Base-by-base conservation (phyloP, 2,329 filamentous ascomycete species). In the Pyrenochaeta sp. region DNA sequence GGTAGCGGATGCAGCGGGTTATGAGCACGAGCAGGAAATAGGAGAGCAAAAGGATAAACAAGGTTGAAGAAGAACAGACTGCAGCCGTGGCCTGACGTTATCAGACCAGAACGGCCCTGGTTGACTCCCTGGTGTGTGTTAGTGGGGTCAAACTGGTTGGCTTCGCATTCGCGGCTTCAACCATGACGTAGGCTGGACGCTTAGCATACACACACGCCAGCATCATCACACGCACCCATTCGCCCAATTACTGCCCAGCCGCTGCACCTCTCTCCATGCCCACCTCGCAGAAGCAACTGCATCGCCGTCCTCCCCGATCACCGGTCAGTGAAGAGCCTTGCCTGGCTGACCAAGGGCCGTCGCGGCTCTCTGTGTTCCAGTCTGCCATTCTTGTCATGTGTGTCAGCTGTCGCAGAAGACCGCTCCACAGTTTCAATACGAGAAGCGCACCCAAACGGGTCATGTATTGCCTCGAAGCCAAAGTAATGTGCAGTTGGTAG, bases 61-160 rank as follows among this genome's bases (percentile, higher is more conserved):
- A 43, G 37, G 37, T 48, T 3, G 45, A 46, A 50, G 19, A 28
- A 52, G 47, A 56, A 44, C 55, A 55, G 52, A 46, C 52, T 50
- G 54, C 19, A 49, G 58, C 59, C 58, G 64, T 66, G 52, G 64
- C 65, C 66, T 68, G 65, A 69, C 68, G 65, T 69, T 66, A 70
- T 66, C 60, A 64, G 57, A 39, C 4, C 2, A 13, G 34, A 15
- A 50, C 50, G 57, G 66, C 61, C 63, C 57, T 65, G 19, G 64
- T 63, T 61, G 61, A 58, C 48, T 61, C 47, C 56, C 56, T 50
- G 53, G 58, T 52, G 51, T 48, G 59, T 56, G 59, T 19, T 59
- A 52, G 62, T 64, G 62, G 63, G 19, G 19, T 19, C 19, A 19
- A 19, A 19, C 19, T 60, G 59, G 59, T 59, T 56, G 59, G 54